Evolutionary conservation across 495 filamentous ascomycete species (phyloP).

Genomic region (Venustampulla echinocandica): DNA sequence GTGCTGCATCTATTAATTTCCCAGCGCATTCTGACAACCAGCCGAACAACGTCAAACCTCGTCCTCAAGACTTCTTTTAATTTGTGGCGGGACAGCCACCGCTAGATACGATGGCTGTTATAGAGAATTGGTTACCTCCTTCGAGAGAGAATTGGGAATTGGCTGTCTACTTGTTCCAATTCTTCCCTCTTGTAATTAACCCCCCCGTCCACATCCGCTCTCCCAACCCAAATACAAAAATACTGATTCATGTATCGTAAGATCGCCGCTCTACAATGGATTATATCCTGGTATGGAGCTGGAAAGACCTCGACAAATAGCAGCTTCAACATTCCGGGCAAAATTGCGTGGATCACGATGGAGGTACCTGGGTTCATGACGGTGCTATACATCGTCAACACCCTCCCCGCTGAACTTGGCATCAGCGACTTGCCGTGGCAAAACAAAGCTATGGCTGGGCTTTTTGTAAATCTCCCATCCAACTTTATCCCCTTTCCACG

Average conservation of each 20-base stretch:
- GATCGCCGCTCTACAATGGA: conserved; percentile 33
- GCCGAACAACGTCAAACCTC: background rate
- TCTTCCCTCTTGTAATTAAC: conserved; percentile 20
- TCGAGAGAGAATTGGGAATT: conserved; percentile 19
- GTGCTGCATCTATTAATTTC: too few species aligned
- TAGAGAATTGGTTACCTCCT: conserved; percentile 20
- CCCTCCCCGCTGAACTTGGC: conserved; percentile 45
- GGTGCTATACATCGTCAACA: conserved; percentile 67
- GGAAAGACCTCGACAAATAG: conserved; percentile 79
- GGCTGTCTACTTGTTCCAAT: conserved; percentile 15
- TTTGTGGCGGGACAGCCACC: too few species aligned
- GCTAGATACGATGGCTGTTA: conserved; percentile 19
- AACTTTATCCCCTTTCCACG: conserved; percentile 1
- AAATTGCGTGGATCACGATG: conserved; percentile 79
- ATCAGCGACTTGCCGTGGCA: conserved; percentile 51
- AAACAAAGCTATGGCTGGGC: conserved; percentile 56
- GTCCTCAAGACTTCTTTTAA: background rate
- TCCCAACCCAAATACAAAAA: too few species aligned
- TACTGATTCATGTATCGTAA: too few species aligned
- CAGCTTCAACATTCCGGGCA: conserved; percentile 78
- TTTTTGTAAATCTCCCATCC: conserved; percentile 41
- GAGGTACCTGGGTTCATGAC: conserved; percentile 69
- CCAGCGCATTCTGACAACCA: too few species aligned
- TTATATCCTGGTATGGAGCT: conserved; percentile 55
- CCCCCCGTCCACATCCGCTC: too few species aligned